Percentiles rank a stretch among this genome's conserved stretches.
These are phyloP conservation scores for Penicillium sp. DNA, from an alignment of 2,329 filamentous ascomycete species.

Conservation along the genomic window DNA sequence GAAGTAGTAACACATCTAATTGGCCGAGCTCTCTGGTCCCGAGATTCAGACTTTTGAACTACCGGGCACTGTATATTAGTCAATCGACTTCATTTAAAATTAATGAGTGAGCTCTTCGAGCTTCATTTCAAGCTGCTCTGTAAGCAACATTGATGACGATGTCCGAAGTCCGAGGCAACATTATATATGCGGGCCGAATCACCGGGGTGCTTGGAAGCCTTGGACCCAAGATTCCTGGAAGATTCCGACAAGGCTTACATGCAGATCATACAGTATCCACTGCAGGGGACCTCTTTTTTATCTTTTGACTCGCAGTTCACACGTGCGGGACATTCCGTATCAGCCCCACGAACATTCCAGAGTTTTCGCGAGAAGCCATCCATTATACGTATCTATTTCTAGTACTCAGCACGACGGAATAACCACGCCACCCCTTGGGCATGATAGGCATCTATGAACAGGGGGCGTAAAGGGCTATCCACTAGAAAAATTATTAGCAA, in stretches of 20 bases:
- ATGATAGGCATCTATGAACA: neutral
- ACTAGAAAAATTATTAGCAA: neutral
- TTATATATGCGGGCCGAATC: neutral
- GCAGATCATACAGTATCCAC: conserved; percentile 11
- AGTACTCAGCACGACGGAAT: neutral
- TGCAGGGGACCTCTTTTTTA: neutral
- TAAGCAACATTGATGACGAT: neutral
- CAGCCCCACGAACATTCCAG: neutral
- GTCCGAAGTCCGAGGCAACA: neutral
- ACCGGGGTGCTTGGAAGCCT: conserved; percentile 5
- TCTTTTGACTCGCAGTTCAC: neutral
- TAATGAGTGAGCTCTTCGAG: no score
- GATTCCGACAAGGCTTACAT: conserved; percentile 13
- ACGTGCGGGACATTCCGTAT: neutral
- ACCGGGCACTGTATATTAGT: no score
- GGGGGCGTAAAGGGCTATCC: neutral
- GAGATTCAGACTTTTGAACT: no score
- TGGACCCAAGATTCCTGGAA: conserved; percentile 11
- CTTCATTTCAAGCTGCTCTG: no score
- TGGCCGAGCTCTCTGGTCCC: no score
- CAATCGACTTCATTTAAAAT: no score
- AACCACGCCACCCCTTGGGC: neutral
- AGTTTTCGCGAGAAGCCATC: neutral
- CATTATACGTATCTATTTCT: neutral
- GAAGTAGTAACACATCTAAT: no score